Conservation (phyloP, 495 filamentous ascomycete species). For the Podospora tetraspora region DNA sequence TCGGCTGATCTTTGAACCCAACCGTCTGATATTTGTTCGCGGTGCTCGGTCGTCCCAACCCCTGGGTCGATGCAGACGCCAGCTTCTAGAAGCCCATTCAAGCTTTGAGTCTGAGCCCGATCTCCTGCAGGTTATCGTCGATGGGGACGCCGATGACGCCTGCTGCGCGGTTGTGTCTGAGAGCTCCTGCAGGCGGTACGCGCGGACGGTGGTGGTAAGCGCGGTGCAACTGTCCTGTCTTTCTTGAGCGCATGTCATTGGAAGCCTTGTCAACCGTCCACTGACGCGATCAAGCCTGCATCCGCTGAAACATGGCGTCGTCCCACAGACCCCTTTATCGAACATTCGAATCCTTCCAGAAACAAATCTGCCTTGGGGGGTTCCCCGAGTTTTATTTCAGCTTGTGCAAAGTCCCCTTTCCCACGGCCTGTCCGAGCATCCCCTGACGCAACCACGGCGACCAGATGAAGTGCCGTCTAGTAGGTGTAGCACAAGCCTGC, state of each 20-base stretch:
- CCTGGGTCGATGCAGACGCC: neutral
- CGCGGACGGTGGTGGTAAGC: neutral
- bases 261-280: neutral
- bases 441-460: neutral
- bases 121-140: neutral
- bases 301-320: neutral
- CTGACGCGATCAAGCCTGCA: neutral
- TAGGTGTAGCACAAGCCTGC: slow-evolving; percentile 4
- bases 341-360: neutral
- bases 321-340: neutral
- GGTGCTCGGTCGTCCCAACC: neutral
- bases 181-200: neutral
- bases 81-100: neutral
- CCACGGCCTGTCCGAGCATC: neutral
- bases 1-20: neutral
- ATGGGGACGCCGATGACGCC: neutral
- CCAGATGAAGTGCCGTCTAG: neutral
- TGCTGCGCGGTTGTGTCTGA: neutral
- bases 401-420: neutral
- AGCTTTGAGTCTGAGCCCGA: neutral
- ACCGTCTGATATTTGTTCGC: neutral
- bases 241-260: neutral
- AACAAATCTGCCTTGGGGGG: neutral
- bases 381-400: neutral
- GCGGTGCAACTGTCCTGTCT: neutral